Conservation (phyloP, 192 early-diverging fungal species). For the Lobosporangium transversale region DNA sequence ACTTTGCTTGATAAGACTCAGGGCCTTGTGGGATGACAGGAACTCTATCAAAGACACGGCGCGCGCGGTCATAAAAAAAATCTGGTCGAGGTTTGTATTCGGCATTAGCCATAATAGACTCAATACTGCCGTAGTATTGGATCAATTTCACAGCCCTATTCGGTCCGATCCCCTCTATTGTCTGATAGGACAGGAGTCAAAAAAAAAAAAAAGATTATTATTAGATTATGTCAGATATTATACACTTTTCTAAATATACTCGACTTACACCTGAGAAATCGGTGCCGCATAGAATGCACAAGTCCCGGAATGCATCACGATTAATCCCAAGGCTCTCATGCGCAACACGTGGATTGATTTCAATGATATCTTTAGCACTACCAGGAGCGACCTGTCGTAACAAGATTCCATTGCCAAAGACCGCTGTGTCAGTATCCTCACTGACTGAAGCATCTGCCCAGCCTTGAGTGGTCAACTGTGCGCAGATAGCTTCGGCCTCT, state of each 20-base stretch:
- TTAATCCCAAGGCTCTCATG: slow-evolving; percentile 60
- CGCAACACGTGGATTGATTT: slow-evolving; percentile 62
- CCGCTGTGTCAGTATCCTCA: slow-evolving; percentile 69
- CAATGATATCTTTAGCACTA: slow-evolving; percentile 41
- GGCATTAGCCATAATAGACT: slow-evolving; percentile 57
- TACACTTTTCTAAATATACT: background rate
- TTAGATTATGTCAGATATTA: background rate
- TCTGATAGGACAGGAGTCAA: slow-evolving; percentile 15
- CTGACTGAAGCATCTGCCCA: slow-evolving; percentile 67
- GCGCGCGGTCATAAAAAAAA: slow-evolving; percentile 37
- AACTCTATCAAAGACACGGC: slow-evolving; percentile 35
- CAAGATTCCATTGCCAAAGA: slow-evolving; percentile 64
- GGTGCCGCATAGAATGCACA: slow-evolving; percentile 83
- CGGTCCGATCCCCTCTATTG: slow-evolving; percentile 72
- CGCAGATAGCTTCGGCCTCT: slow-evolving; percentile 78
- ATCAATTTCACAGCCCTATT: slow-evolving; percentile 68
- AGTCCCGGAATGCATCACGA: slow-evolving; percentile 65
- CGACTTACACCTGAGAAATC: slow-evolving; percentile 67
- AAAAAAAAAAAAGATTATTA: background rate
- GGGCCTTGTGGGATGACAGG: slow-evolving; percentile 6
- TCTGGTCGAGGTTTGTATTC: slow-evolving; percentile 13
- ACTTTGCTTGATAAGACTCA: slow-evolving; percentile 4
- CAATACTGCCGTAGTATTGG: slow-evolving; percentile 68
- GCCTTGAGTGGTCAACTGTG: slow-evolving; percentile 58
- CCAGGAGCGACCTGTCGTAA: slow-evolving; percentile 55